Evolutionary conservation across 257 asterid species (phyloP), one percentile per base, ranked within the genome.

Genomic region (Solanum rostratum): DNA sequence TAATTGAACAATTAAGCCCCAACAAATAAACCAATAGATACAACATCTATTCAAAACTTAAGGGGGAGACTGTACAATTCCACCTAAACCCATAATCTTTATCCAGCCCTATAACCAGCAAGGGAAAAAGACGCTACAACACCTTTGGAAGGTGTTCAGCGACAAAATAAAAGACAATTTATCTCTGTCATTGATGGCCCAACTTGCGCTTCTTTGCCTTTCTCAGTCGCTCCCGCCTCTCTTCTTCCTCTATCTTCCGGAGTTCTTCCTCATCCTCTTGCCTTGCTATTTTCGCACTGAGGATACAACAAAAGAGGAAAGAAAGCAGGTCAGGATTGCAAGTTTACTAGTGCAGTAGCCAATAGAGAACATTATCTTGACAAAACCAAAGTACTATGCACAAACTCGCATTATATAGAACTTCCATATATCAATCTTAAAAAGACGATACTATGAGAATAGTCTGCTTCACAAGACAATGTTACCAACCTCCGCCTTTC

Each of bases 191-290:
- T 57, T 85, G 71, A 53, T 81, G 83, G 66, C 71, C 81, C 78
- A 83, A 63, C 89, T 92, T 93, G 50, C 94, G 97, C 90, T 88
- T 96, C 92, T 90, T 96, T 2, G 93, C 94, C 88, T 53, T 90
- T 19, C 95, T 91, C 91, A 88, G 18, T 71, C 86, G 85, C 69
- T 92, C 95, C 87, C 93, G 91, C 85, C 82, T 91, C 39, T 94
- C 98, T 88, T 94, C 98, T 88, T 94, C 98, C 85, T 94, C 95
- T 76, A 92, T 86, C 92, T 90, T 55, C 24, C 90, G 95, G 7
- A 85, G 92, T 86, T 93, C 93, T 89, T 94, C 98, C 74, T 93
- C 98, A 65, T 96, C 99, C 90, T 96, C 99, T 87, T 59, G 10
- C 30, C 87, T 85, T 46, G 93, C 99, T 39, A 91, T 88, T 88